Percentiles rank a stretch among this genome's conserved stretches.
Conservation (phyloP, 768 basidiomycete species). For the Pholiota molesta region DNA sequence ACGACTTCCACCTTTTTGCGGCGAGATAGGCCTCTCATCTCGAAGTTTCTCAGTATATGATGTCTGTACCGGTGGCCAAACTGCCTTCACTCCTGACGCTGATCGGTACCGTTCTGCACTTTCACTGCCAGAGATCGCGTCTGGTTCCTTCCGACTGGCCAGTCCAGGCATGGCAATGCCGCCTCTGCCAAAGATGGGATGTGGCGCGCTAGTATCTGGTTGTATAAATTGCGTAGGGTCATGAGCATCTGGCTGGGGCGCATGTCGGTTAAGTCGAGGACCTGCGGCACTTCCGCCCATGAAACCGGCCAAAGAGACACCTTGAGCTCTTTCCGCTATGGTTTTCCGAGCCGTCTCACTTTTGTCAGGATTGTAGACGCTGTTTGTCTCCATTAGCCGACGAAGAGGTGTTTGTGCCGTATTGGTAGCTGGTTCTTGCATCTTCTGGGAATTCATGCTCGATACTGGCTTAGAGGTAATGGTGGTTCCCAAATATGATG, state of each 20-base stretch:
- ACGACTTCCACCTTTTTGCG: slow-evolving; percentile 42
- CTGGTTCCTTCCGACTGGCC: slow-evolving; percentile 30
- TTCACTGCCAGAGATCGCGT: slow-evolving; percentile 16
- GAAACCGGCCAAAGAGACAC: slow-evolving; percentile 78
- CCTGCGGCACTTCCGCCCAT: slow-evolving; percentile 81
- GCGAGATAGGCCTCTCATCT: slow-evolving; percentile 39
- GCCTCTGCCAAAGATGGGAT: slow-evolving; percentile 77
- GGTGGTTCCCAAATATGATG: slow-evolving; percentile 19
- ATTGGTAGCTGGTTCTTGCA: neutral
- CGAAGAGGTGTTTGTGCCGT: slow-evolving; percentile 21
- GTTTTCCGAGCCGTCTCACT: slow-evolving; percentile 21
- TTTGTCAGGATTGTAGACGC: slow-evolving; percentile 26
- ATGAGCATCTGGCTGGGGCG: slow-evolving; percentile 69
- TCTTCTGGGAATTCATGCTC: neutral
- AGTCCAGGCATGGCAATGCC: slow-evolving; percentile 81
- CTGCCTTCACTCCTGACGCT: slow-evolving; percentile 22
- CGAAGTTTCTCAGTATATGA: slow-evolving; percentile 29
- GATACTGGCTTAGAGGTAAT: slow-evolving; percentile 4
- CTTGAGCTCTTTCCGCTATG: slow-evolving; percentile 38
- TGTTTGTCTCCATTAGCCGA: slow-evolving; percentile 28
- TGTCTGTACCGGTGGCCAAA: slow-evolving; percentile 24
- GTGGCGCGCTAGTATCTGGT: slow-evolving; percentile 55
- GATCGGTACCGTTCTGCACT: slow-evolving; percentile 20
- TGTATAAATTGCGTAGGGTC: slow-evolving; percentile 72
- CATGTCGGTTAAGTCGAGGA: slow-evolving; percentile 71